Evolutionary conservation across 2,329 filamentous ascomycete species (phyloP).

Genomic region (Fonsecaea nubica): DNA sequence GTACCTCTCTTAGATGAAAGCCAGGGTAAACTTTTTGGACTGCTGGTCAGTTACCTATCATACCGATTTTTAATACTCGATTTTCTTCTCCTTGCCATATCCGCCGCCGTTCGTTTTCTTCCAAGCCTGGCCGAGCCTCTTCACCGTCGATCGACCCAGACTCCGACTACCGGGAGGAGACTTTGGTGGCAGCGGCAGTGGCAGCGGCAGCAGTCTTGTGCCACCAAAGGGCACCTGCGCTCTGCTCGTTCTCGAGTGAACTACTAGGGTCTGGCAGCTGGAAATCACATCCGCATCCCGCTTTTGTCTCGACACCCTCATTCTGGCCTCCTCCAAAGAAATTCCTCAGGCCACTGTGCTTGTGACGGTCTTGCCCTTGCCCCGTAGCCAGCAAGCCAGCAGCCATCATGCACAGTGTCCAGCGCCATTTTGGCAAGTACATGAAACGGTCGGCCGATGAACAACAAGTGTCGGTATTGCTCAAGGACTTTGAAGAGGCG

Average conservation of each 20-base stretch:
- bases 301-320: constrained; percentile 12
- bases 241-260: background rate
- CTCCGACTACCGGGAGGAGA: background rate
- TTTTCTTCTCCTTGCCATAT: background rate
- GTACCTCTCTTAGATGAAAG: background rate
- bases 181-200: constrained; percentile 1
- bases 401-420: constrained; percentile 70
- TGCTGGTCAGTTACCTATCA: constrained; percentile 20
- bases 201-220: constrained; percentile 8
- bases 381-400: constrained; percentile 1
- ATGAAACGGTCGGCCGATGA: constrained; percentile 75
- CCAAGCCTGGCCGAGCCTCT: constrained; percentile 14
- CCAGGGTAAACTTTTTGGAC: constrained; percentile 13
- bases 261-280: constrained; percentile 4
- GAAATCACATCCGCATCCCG: constrained; percentile 15
- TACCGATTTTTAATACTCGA: constrained; percentile 15
- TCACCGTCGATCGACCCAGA: constrained; percentile 8
- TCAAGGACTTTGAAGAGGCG: constrained; percentile 81
- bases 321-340: constrained; percentile 16
- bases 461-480: constrained; percentile 73
- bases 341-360: constrained; percentile 14
- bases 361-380: constrained; percentile 23
- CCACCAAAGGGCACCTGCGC: constrained; percentile 4
- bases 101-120: constrained; percentile 19
- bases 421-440: constrained; percentile 76